Evolutionary conservation across 768 basidiomycete species (phyloP).

Genomic region (Mrakia frigida): DNA sequence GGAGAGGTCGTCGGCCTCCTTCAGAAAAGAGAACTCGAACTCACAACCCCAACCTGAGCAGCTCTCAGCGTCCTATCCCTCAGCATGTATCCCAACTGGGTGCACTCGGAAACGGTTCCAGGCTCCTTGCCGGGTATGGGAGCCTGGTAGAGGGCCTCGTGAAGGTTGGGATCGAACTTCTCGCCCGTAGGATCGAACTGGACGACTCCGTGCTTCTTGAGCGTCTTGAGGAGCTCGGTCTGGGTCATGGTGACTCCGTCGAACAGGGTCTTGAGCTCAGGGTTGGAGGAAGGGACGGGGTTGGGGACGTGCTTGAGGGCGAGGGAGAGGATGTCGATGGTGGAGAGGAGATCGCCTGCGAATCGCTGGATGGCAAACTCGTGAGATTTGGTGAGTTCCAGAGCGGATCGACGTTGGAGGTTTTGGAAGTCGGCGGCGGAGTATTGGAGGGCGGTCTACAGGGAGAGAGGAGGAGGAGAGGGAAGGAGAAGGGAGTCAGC

Average conservation of each 20-base stretch:
- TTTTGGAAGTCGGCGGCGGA: slow-evolving; percentile 94
- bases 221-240: slow-evolving; percentile 76
- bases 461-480: slow-evolving; percentile 28
- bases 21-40: slow-evolving; percentile 5
- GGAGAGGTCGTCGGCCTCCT: background rate
- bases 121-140: slow-evolving; percentile 69
- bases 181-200: slow-evolving; percentile 89
- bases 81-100: slow-evolving; percentile 87
- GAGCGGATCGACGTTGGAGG: slow-evolving; percentile 80
- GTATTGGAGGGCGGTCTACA: slow-evolving; percentile 79
- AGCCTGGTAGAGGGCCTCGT: slow-evolving; percentile 92
- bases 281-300: slow-evolving; percentile 45
- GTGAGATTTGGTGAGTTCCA: slow-evolving; percentile 77
- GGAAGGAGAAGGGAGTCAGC: background rate
- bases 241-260: slow-evolving; percentile 89
- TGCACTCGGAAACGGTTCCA: slow-evolving; percentile 83
- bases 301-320: slow-evolving; percentile 65
- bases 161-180: slow-evolving; percentile 86
- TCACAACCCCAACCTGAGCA: slow-evolving; percentile 89
- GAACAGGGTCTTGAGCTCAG: slow-evolving; percentile 56
- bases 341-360: slow-evolving; percentile 67
- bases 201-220: slow-evolving; percentile 86
- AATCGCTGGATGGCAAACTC: slow-evolving; percentile 92
- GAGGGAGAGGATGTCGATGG: slow-evolving; percentile 79
- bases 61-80: slow-evolving; percentile 89